Evolutionary conservation across 176 grass and related monocot species (phyloP).

Genomic region (Carex littledalei): DNA sequence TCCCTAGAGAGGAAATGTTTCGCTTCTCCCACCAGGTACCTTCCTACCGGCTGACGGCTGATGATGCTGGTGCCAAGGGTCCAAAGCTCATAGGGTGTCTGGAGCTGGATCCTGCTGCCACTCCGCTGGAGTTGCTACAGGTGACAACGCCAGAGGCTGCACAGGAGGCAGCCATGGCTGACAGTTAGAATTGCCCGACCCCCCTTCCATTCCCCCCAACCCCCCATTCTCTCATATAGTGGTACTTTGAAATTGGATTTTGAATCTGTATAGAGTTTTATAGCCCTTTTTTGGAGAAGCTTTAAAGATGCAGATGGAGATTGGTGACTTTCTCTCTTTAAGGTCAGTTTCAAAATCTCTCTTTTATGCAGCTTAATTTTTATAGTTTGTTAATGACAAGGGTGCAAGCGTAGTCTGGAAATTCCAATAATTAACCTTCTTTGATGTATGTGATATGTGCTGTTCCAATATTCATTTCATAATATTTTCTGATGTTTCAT

Average conservation of each 20-base stretch:
- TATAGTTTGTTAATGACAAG: neutral
- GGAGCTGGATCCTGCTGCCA: conserved; percentile 89
- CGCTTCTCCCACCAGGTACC: conserved; percentile 88
- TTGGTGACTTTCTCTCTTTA: neutral
- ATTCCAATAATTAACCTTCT: neutral
- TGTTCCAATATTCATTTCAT: neutral
- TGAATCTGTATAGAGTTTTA: conserved; percentile 21
- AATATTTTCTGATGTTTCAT: neutral
- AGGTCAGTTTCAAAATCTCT: conserved; percentile 23
- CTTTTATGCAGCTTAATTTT: conserved; percentile 4
- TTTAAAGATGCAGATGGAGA: neutral
- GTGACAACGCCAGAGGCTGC: conserved; percentile 58
- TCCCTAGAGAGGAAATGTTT: conserved; percentile 83
- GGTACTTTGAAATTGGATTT: conserved; percentile 12
- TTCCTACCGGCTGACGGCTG: conserved; percentile 53
- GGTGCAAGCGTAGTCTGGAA: neutral
- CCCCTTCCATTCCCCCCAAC: neutral
- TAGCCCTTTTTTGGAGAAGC: conserved; percentile 2
- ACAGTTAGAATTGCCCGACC: conserved; percentile 6
- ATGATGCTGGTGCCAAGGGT: conserved; percentile 66
- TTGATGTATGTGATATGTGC: neutral
- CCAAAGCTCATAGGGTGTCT: conserved; percentile 50
- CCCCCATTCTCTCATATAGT: conserved; percentile 8
- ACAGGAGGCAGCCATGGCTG: conserved; percentile 25
- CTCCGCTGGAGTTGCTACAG: conserved; percentile 81